Evolutionary conservation across 352 stramenopile species (phyloP), one percentile per base, ranked within the genome.

Genomic region (Globisporangium yorkense): DNA sequence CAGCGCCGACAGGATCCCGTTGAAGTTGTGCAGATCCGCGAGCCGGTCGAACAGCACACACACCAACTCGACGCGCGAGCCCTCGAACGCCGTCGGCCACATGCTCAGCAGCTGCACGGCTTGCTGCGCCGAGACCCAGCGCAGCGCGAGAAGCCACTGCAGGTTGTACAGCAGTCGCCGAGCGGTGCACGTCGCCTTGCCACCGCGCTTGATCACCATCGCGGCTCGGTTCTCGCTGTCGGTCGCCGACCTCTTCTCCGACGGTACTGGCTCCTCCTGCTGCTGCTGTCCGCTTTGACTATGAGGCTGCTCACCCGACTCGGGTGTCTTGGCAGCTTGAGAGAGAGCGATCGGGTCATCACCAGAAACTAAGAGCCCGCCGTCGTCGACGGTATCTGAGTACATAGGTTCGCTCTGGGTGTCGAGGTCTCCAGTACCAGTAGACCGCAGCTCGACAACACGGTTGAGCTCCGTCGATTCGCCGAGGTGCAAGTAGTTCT

Each of bases 1-100:
- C 9, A 93, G 61, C 3, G 76, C 73, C 13, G 76, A 79, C 24
- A 89, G 21, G 7, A 89, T 70, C 3, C 75, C 73, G 55, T 73
- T 74, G 33, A 92, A 88, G 54, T 92, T 85, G 67, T 89, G 68
- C 29, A 89, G 59, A 58, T 93, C 84, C 6, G 77, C 58, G 15
- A 93, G 54, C 1, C 81, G 69, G 31, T 88, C 76, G 56, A 92
- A 93, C 18, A 93, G 65, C 13, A 84, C 51, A 33, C 81, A 87
- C 24, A 83, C 78, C n/a, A 79, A 44, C 21, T 93, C 84, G 43
- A 84, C 70, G 9, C 80, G 77, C 1, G 76, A 72, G 6, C 45
- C 46, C 21, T 71, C 66, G 29, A 92, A 75, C 18, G 67, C 67
- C 1, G 52, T 37, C 9, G 82, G 82, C 82, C 80, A 90, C 27